Base-by-base conservation (phyloP, 345 rosid species). In the Pugionium dolabratum region DNA sequence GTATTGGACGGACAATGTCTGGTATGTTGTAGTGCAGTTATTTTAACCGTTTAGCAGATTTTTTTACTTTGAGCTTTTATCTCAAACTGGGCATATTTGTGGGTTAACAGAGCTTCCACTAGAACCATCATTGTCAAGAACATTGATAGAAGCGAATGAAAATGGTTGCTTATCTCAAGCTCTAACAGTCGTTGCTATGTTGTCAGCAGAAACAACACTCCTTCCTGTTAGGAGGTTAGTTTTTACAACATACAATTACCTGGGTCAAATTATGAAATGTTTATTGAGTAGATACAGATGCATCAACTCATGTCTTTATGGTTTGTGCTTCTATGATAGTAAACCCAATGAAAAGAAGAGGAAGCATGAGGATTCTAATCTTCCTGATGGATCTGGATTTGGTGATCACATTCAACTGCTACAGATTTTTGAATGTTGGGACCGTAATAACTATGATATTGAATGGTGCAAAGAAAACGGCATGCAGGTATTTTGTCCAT, bases 351-450 rank as follows among this genome's bases (percentile, higher is more conserved):
- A 86, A 59, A 90, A 82, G 87, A 90, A 94, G 85, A 83, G 92
- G 79, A 94, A 91, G 75, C 85, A 73, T 30, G 30, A 79, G 30
- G 69, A 81, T 31, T 64, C 68, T 46, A 86, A 81, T 62, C 97
- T 90, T 78, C 97, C 97, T 57, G 93, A 88, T 78, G 99, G 97
- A 54, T 88, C 88, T 51, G 96, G 97, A 62, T 86, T 66, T 65
- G 99, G 99, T 69, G 99, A 94, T 78, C 97, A 94, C 79, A 85
- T 90, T 67, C 96, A 90, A 54, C 67, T 90, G 76, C 86, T 94
- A 49, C 97, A 94, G 80, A 88, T 94, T 66, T 94, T 46, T 53
- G 96, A 90, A 75, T 70, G 69, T 25, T 90, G 99, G 97, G 87
- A 84, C 78, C 80, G 78, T 67, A 71, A 62, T 67, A 81, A 77